Percentiles rank a stretch among this genome's conserved stretches.
phyloP scores from a whole-genome alignment of 1,284 basidiomycete species.

The Ceratobasidium sp. region DNA sequence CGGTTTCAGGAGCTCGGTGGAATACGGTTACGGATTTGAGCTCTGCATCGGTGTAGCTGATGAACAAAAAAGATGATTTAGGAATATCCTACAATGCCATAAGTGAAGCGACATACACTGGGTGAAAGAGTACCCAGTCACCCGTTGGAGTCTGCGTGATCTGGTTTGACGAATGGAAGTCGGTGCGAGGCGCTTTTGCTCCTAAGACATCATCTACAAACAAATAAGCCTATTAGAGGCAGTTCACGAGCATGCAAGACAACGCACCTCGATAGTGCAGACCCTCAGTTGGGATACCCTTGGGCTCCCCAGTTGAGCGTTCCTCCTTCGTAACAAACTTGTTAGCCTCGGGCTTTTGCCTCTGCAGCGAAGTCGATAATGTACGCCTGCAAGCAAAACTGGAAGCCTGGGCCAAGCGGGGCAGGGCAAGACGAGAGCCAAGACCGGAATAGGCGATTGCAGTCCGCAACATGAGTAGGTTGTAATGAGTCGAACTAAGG shows the following conservation, averaged over 20 bases:
- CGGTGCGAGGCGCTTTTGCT: conserved; percentile 19
- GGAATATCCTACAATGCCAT: neutral
- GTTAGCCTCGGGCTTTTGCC: neutral
- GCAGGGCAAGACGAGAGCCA: neutral
- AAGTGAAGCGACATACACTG: neutral
- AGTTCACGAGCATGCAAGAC: neutral
- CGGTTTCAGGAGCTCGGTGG: neutral
- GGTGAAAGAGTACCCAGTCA: conserved; percentile 37
- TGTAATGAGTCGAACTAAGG: neutral
- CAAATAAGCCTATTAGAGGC: neutral
- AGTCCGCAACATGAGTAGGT: conserved; percentile 26
- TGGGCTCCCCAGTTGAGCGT: neutral
- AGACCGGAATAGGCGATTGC: conserved; percentile 14
- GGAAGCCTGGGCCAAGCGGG: conserved; percentile 23
- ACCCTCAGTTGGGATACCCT: conserved; percentile 36
- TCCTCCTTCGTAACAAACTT: conserved; percentile 29
- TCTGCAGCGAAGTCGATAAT: conserved; percentile 4
- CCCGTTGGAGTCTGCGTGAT: conserved; percentile 26
- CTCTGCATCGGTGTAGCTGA: conserved; percentile 10
- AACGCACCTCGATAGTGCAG: conserved; percentile 19
- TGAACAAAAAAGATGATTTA: neutral
- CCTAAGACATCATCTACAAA: conserved; percentile 27
- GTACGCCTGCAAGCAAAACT: conserved; percentile 26
- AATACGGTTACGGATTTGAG: neutral
- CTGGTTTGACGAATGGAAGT: conserved; percentile 25